Base-by-base conservation (phyloP, 2,329 filamentous ascomycete species). In the Bipolaris gigantea region DNA sequence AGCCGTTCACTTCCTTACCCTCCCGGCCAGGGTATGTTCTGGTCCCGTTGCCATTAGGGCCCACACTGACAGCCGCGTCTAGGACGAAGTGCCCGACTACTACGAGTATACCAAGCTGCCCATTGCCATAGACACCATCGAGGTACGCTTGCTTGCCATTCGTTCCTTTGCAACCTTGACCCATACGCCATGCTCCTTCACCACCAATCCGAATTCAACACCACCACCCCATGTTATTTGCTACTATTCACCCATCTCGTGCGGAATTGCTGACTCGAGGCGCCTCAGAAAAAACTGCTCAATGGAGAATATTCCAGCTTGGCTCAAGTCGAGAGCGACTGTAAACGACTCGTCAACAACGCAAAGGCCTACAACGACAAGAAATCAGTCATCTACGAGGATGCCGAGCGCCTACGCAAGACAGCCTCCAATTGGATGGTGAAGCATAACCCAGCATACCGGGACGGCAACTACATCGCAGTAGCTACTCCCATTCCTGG, bases 401-500 rank as follows among this genome's bases (percentile, higher is more conserved):
- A 96, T 76, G 90, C 92, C 8, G 92, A 96, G 74, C 85, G 90
- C 44, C 84, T 96, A 41, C 84, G 92, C 42, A 96, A 96, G 76
- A 87, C 90, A 3, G 81, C 93, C 36, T 92, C 89, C 72, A 93
- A 92, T 67, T 91, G 86, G 73, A 96, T 96, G 91, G 88, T 87
- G 51, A 89, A 89, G 72, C 83, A 88, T 64, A 96, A 96, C 65
- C 91, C 92, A 13, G 90, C 89, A 15, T 96, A 96, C 73, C 84
- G 85, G 58, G 77, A 84, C 60, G 79, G 81, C 15, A 66, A 53
- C 42, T 94, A 95, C 67, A 81, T 84, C 56, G 88, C 89, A 5
- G 80, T 88, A 41, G 83, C 90, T 5, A 91, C 90, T 1, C 89
- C 90, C 0, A 79, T 92, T 15, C 88, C 88, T 0, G 79, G 80